Evolutionary conservation across 441 rosid genomes (phyloP).

Genomic region (Gossypium davidsonii): DNA sequence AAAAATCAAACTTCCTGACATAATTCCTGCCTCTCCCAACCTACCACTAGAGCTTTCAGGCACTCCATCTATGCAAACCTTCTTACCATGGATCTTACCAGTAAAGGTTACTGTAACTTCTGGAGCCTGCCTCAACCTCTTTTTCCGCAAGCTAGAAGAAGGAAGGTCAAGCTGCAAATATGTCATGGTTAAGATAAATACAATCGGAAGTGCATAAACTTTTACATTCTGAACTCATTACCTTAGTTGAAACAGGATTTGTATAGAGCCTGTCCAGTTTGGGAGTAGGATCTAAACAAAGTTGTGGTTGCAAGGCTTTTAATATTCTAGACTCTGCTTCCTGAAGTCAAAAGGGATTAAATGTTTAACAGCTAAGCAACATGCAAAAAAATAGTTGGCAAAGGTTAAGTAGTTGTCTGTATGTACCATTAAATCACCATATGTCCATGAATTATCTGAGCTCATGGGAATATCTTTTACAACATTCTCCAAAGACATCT

Average conservation of each 20-base stretch:
- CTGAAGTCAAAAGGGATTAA: conserved; percentile 28
- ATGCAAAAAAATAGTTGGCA: conserved; percentile 7
- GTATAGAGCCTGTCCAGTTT: conserved; percentile 73
- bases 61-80: conserved; percentile 62
- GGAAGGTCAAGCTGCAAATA: conserved; percentile 66
- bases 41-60: conserved; percentile 58
- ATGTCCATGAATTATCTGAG: conserved; percentile 83
- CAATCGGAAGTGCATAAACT: conserved; percentile 7
- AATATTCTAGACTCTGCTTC: conserved; percentile 93
- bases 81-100: conserved; percentile 70
- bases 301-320: conserved; percentile 88
- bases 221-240: conserved; percentile 19
- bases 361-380: background rate
- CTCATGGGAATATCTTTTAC: conserved; percentile 84
- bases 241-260: conserved; percentile 50
- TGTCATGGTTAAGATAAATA: conserved; percentile 20
- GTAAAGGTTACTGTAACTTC: conserved; percentile 58
- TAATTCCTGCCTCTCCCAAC: conserved; percentile 40
- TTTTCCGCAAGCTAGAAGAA: conserved; percentile 52
- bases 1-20: conserved; percentile 44
- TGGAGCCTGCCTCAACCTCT: conserved; percentile 62
- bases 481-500: conserved; percentile 83
- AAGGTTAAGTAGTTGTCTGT: conserved; percentile 6
- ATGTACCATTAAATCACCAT: conserved; percentile 90
- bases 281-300: conserved; percentile 86